Conservation (phyloP, 2,329 filamentous ascomycete species). For the Colletotrichum higginsianum region DNA sequence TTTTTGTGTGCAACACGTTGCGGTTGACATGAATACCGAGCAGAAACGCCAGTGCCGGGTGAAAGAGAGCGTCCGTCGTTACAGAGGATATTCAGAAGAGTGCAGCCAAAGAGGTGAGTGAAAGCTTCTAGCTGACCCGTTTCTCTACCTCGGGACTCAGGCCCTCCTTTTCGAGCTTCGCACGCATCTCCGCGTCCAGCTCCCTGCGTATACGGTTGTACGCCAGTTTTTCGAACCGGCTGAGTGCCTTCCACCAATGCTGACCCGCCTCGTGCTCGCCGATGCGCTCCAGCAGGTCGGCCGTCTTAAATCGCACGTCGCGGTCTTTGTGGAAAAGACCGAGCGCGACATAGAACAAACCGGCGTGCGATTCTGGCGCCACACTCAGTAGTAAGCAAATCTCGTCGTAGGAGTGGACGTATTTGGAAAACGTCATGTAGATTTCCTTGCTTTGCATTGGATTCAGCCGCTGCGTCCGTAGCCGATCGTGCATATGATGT, state of each 20-base stretch:
- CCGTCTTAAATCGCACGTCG: constrained; percentile 83
- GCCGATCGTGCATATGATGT: constrained; percentile 91
- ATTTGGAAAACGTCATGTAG: constrained; percentile 83
- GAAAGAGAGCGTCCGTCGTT: constrained; percentile 21
- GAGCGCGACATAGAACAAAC: constrained; percentile 90
- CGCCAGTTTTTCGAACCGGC: constrained; percentile 89
- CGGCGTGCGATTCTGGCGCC: constrained; percentile 87
- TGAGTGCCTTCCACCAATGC: constrained; percentile 92
- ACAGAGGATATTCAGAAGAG: constrained; percentile 29
- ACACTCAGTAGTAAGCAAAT: constrained; percentile 88
- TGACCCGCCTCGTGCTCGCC: constrained; percentile 89
- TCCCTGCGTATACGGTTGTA: constrained; percentile 85
- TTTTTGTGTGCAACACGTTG: not conserved
- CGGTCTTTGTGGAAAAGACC: constrained; percentile 92
- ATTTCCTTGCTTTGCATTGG: constrained; percentile 85
- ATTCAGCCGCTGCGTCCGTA: constrained; percentile 85
- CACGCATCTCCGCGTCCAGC: constrained; percentile 66
- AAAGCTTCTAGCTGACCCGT: constrained; percentile 61
- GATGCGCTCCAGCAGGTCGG: constrained; percentile 86
- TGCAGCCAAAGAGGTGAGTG: constrained; percentile 27
- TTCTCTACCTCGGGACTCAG: constrained; percentile 59
- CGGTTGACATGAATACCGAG: not conserved
- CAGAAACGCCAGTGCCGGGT: constrained; percentile 24
- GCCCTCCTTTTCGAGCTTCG: constrained; percentile 62
- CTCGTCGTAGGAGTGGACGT: constrained; percentile 85